Evolutionary conservation across 495 filamentous ascomycete genomes (phyloP).

Genomic region (Tuber borchii): DNA sequence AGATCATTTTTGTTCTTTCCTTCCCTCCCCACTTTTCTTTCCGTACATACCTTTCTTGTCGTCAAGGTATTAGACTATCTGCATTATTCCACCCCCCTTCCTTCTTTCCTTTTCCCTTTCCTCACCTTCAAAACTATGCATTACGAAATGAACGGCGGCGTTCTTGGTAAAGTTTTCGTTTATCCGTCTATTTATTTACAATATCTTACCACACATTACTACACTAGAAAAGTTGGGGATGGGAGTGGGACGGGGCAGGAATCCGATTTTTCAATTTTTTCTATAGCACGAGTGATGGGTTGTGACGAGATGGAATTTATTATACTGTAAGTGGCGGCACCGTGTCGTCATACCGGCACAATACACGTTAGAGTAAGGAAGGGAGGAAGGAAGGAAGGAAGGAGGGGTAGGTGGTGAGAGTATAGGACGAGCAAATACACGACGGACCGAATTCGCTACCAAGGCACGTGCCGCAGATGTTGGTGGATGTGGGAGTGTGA

Average conservation of each 20-base stretch:
- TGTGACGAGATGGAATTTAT: neutral
- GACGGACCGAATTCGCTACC: neutral
- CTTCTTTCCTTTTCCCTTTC: constrained; percentile 11
- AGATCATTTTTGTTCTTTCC: neutral
- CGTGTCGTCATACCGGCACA: neutral
- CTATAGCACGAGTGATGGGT: neutral
- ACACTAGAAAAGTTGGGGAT: neutral
- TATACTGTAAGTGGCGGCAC: neutral
- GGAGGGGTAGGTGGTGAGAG: neutral
- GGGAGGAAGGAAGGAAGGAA: neutral
- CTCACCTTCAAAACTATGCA: constrained; percentile 20
- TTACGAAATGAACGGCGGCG: constrained; percentile 25
- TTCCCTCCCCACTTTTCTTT: neutral
- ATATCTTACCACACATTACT: constrained; percentile 5
- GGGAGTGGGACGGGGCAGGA: constrained; percentile 8
- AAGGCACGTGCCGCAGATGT: no score
- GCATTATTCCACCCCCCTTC: neutral
- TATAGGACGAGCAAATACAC: neutral
- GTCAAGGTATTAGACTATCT: neutral
- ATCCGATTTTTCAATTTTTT: constrained; percentile 12
- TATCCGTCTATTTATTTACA: constrained; percentile 12
- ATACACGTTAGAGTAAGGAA: neutral
- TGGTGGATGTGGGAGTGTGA: no score
- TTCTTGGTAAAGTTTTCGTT: constrained; percentile 16
- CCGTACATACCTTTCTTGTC: neutral